phyloP scores from a whole-genome alignment of 495 filamentous ascomycete species.

The Apodospora peruviana region DNA sequence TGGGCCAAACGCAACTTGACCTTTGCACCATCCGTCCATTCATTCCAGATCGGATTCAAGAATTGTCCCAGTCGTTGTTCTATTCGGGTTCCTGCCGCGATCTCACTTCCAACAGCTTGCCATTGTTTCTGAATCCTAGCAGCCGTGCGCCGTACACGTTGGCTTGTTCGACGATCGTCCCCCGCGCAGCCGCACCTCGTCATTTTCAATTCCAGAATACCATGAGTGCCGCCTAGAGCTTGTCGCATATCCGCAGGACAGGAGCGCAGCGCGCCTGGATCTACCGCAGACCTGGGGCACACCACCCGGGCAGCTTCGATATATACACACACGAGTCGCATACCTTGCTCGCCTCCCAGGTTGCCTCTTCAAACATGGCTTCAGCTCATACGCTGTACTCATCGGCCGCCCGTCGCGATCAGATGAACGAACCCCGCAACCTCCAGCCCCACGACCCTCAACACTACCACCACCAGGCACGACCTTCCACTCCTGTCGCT shows the following conservation, averaged over 20 bases:
- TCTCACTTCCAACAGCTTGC: neutral
- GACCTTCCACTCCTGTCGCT: constrained; percentile 14
- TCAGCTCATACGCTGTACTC: constrained; percentile 23
- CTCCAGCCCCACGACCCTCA: constrained; percentile 16
- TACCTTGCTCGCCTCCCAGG: neutral
- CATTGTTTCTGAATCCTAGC: neutral
- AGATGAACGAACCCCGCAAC: constrained; percentile 21
- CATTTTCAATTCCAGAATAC: neutral
- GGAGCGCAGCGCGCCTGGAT: constrained; percentile 11
- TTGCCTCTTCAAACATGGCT: constrained; percentile 25
- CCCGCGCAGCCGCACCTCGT: constrained; percentile 12
- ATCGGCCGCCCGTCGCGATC: constrained; percentile 18
- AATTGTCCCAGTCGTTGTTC: neutral
- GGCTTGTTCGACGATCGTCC: neutral
- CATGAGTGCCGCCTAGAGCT: constrained; percentile 21
- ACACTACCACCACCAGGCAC: constrained; percentile 5
- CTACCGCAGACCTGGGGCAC: constrained; percentile 1
- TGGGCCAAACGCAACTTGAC: constrained; percentile 7
- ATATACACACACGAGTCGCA: constrained; percentile 11
- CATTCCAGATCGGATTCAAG: constrained; percentile 1
- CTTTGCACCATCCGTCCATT: neutral
- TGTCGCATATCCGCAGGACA: neutral
- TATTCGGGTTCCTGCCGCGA: constrained; percentile 8
- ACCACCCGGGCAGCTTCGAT: constrained; percentile 4
- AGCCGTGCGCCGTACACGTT: neutral